Evolutionary conservation across 2,329 filamentous ascomycete genomes (phyloP).

Genomic region (Grosmannia serpens): DNA sequence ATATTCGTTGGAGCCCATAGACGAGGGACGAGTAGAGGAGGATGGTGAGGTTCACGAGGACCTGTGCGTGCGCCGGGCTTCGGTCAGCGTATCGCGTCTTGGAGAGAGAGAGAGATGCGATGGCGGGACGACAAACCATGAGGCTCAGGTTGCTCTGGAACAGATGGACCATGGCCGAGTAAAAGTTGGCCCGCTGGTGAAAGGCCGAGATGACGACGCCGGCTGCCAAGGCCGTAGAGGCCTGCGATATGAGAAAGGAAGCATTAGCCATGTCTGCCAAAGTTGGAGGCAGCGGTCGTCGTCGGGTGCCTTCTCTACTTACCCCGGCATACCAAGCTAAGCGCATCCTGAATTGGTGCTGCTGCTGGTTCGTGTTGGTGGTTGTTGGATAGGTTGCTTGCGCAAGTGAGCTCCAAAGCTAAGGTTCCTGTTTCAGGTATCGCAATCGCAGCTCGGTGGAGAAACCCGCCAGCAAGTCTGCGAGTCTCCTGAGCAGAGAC

Average conservation of each 20-base stretch:
- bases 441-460: background rate
- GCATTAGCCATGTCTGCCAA: too few species aligned
- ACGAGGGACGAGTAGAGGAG: constrained; percentile 70
- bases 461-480: background rate
- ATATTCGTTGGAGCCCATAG: constrained; percentile 77
- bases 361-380: too few species aligned
- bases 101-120: too few species aligned
- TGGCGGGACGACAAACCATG: constrained; percentile 50
- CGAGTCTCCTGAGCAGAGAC: background rate
- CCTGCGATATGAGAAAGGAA: constrained; percentile 29
- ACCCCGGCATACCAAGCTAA: constrained; percentile 50
- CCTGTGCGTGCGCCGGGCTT: constrained; percentile 34
- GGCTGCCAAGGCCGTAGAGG: constrained; percentile 73
- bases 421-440: background rate
- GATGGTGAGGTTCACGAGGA: constrained; percentile 82
- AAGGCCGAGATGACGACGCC: constrained; percentile 82
- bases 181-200: constrained; percentile 93
- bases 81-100: too few species aligned
- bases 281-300: too few species aligned
- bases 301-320: constrained; percentile 17
- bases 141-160: constrained; percentile 93
- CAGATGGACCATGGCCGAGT: constrained; percentile 93
- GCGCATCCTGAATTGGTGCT: constrained; percentile 34
- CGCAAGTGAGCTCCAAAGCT: background rate
- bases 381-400: background rate